phyloP scores from a whole-genome alignment of 345 rosid genomes.

The Salix exigua region DNA sequence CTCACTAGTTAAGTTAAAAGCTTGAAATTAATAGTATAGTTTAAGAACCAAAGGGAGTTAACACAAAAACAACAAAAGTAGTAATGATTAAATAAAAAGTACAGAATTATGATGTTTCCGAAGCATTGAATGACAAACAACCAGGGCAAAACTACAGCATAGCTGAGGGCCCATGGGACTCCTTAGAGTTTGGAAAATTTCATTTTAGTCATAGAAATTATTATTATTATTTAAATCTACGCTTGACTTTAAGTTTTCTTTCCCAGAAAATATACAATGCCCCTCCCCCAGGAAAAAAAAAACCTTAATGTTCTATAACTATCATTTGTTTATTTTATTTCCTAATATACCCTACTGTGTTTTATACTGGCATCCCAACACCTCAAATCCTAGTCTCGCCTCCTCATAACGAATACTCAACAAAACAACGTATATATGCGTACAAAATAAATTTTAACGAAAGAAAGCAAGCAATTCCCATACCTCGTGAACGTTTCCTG shows the following conservation, averaged over 20 bases:
- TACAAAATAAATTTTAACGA: neutral
- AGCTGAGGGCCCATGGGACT: neutral
- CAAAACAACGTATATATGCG: neutral
- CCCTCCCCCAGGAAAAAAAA: neutral
- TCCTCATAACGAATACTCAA: neutral
- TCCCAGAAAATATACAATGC: neutral
- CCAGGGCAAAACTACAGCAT: neutral
- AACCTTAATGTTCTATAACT: neutral
- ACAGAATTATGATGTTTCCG: neutral
- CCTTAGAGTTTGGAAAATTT: neutral
- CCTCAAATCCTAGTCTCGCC: neutral
- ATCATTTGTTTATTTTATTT: neutral
- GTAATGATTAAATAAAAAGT: neutral
- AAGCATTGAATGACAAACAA: neutral
- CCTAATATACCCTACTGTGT: neutral
- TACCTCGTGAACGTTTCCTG: constrained; percentile 88
- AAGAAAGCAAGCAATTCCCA: neutral
- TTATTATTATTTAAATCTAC: neutral
- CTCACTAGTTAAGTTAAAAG: neutral
- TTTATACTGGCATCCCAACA: neutral
- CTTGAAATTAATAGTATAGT: neutral
- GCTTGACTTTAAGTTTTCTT: neutral
- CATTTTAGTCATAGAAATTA: neutral
- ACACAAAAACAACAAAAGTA: neutral
- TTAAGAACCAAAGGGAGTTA: neutral